phyloP scores from a whole-genome alignment of 345 rosid species.

The Hirschfeldia incana region DNA sequence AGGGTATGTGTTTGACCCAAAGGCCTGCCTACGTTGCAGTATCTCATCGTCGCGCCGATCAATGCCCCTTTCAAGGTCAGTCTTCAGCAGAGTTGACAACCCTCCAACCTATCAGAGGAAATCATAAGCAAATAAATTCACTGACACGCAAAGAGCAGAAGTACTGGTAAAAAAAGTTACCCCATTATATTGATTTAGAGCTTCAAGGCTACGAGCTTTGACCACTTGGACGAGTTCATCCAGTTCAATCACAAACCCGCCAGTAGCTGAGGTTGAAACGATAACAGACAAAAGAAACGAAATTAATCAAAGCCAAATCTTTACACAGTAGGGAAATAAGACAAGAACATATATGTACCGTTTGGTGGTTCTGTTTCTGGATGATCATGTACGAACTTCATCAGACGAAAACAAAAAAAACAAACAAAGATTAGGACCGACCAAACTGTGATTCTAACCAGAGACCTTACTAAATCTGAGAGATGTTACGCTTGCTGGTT shows the following conservation, averaged over 20 bases:
- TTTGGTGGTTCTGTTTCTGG: neutral
- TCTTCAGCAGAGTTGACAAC: constrained; percentile 52
- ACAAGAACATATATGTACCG: neutral
- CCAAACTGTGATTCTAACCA: neutral
- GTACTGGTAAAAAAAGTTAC: no score
- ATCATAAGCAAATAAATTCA: no score
- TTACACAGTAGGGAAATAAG: no score
- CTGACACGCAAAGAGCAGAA: no score
- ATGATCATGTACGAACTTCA: neutral
- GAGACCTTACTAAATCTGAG: neutral
- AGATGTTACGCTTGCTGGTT: neutral
- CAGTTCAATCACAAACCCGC: constrained; percentile 52
- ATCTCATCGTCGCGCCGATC: constrained; percentile 57
- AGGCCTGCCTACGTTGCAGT: constrained; percentile 49
- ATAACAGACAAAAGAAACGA: neutral
- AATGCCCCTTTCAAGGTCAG: constrained; percentile 56
- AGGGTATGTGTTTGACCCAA: constrained; percentile 84
- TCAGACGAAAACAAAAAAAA: neutral
- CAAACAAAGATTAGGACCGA: neutral
- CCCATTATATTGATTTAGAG: constrained; percentile 51
- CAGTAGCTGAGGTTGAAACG: neutral
- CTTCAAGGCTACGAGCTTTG: constrained; percentile 50
- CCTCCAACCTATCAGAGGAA: no score
- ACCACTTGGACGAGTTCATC: constrained; percentile 60
- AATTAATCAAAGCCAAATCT: no score